Conservation (phyloP, 805 yeast species). For the Lipomyces yamadae region DNA sequence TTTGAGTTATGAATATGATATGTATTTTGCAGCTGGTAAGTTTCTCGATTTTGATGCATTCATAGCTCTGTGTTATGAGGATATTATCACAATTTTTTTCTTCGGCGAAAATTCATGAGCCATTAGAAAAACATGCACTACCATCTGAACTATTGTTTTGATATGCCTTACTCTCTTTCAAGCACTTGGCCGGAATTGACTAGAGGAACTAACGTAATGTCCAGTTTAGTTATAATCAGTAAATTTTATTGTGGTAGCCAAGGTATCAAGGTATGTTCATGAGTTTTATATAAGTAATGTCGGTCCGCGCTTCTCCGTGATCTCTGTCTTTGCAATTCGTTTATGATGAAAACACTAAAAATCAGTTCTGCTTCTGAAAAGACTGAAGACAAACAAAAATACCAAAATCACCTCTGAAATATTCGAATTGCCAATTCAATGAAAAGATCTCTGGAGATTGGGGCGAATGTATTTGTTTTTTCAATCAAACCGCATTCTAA, state of each 20-base stretch:
- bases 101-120: slow-evolving; percentile 64
- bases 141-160: slow-evolving; percentile 71
- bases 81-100: slow-evolving; percentile 42
- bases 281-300: not conserved
- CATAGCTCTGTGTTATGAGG: slow-evolving; percentile 34
- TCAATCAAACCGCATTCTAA: not conserved
- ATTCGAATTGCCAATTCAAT: not conserved
- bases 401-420: slow-evolving; percentile 23
- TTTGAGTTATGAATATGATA: not conserved
- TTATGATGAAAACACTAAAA: slow-evolving; percentile 62
- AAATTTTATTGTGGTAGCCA: not conserved
- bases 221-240: not conserved
- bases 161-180: not conserved
- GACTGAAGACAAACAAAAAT: slow-evolving; percentile 36
- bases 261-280: not conserved
- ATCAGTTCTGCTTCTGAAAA: slow-evolving; percentile 99
- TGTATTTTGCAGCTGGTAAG: not conserved
- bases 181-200: not conserved
- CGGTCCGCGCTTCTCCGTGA: not conserved
- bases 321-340: slow-evolving; percentile 37
- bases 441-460: not conserved
- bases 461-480: not conserved
- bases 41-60: not conserved
- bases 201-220: not conserved
- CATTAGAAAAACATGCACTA: slow-evolving; percentile 92